phyloP scores from a whole-genome alignment of 2,329 filamentous ascomycete species.

The Fusarium decemcellulare region DNA sequence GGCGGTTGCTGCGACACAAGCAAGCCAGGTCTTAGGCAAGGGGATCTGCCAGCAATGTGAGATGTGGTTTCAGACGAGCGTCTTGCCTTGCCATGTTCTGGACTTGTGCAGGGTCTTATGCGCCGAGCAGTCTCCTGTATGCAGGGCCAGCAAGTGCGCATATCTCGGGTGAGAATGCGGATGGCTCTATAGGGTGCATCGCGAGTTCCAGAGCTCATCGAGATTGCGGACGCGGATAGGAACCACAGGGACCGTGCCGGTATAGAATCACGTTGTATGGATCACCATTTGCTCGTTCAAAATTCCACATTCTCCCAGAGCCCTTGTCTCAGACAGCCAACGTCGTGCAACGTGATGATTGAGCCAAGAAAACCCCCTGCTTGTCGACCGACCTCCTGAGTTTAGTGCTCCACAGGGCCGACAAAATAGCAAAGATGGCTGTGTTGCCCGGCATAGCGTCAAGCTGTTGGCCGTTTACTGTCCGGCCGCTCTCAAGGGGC shows the following conservation, averaged over 20 bases:
- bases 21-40: conserved; percentile 29
- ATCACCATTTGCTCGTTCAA: conserved; percentile 5
- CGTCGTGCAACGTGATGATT: conserved; percentile 11
- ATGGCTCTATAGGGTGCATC: too few species aligned
- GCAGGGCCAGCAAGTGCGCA: not conserved
- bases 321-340: conserved; percentile 12
- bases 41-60: conserved; percentile 13
- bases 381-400: conserved; percentile 33
- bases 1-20: conserved; percentile 18
- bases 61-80: conserved; percentile 33
- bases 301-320: not conserved
- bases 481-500: conserved; percentile 8
- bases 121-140: not conserved
- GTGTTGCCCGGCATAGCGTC: not conserved
- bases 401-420: conserved; percentile 21
- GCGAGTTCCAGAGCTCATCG: not conserved
- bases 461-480: conserved; percentile 19
- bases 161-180: too few species aligned
- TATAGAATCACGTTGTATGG: conserved; percentile 7
- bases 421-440: conserved; percentile 14
- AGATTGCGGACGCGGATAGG: conserved; percentile 1
- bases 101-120: conserved; percentile 8
- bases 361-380: conserved; percentile 21
- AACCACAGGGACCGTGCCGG: not conserved
- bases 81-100: not conserved